phyloP scores from a whole-genome alignment of 2,329 filamentous ascomycete genomes.

The Ascochyta rabiei region DNA sequence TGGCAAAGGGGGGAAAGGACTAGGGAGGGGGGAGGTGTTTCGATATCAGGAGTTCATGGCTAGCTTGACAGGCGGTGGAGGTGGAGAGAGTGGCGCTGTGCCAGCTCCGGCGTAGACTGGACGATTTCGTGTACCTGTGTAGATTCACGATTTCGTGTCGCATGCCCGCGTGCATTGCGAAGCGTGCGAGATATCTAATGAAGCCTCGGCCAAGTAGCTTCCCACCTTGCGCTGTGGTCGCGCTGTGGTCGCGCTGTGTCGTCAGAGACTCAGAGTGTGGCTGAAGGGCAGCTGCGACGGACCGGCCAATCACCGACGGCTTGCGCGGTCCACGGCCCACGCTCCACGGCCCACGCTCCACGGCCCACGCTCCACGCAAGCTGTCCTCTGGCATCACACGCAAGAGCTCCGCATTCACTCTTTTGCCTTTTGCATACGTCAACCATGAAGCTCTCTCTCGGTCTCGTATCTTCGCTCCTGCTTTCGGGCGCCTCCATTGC shows the following conservation, averaged over 20 bases:
- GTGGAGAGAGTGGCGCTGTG: slow-evolving; percentile 28
- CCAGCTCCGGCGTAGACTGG: slow-evolving; percentile 18
- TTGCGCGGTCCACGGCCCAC: slow-evolving; percentile 19
- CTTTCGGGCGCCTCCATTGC: slow-evolving; percentile 50
- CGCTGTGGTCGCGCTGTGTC: too few species aligned
- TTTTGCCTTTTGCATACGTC: slow-evolving; percentile 29
- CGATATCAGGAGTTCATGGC: slow-evolving; percentile 90
- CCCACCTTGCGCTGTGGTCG: too few species aligned
- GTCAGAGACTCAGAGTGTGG: neutral
- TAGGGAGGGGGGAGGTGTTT: slow-evolving; percentile 81
- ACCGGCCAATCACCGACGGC: neutral
- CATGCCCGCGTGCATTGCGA: too few species aligned
- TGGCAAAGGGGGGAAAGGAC: slow-evolving; percentile 61
- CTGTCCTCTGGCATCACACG: slow-evolving; percentile 26
- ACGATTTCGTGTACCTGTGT: too few species aligned
- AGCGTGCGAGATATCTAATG: too few species aligned
- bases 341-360: too few species aligned
- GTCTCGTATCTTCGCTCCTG: slow-evolving; percentile 51
- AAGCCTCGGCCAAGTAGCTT: too few species aligned
- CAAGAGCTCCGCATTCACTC: slow-evolving; percentile 36
- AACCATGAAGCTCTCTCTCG: slow-evolving; percentile 51
- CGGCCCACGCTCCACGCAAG: too few species aligned
- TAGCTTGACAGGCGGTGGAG: slow-evolving; percentile 49
- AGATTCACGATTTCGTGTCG: too few species aligned
- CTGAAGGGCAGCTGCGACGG: slow-evolving; percentile 3